Evolutionary conservation across 2,329 filamentous ascomycete genomes (phyloP).

Genomic region (Pseudogymnoascus sp.): DNA sequence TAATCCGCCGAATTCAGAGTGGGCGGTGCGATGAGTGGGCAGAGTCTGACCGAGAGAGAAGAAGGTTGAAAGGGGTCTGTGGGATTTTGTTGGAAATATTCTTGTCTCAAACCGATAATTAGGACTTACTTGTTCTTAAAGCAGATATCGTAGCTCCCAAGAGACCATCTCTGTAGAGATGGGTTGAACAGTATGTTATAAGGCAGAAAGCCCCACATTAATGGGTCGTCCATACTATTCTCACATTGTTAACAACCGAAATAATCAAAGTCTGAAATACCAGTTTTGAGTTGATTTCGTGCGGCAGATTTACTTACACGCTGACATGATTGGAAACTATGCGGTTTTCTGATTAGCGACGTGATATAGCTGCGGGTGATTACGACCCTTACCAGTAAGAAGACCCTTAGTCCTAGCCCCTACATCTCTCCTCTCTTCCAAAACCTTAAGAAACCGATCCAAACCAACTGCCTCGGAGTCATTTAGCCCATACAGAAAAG

Average conservation of each 20-base stretch:
- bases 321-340: constrained; percentile 82
- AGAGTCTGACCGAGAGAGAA: constrained; percentile 86
- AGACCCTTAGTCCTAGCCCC: constrained; percentile 65
- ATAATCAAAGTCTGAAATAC: constrained; percentile 2
- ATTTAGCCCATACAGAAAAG: constrained; percentile 70
- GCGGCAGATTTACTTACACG: constrained; percentile 61
- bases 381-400: constrained; percentile 61
- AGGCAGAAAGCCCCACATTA: constrained; percentile 88
- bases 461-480: constrained; percentile 70
- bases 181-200: constrained; percentile 64
- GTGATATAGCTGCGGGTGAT: constrained; percentile 1
- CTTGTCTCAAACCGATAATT: neutral
- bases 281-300: neutral
- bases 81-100: neutral
- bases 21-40: constrained; percentile 72
- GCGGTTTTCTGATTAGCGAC: constrained; percentile 12
- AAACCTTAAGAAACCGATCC: constrained; percentile 63
- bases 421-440: constrained; percentile 66
- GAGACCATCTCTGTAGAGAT: constrained; percentile 74
- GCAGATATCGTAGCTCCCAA: constrained; percentile 93
- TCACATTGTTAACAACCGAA: constrained; percentile 17
- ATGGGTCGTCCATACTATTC: constrained; percentile 78
- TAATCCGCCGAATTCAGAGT: constrained; percentile 72
- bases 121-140: constrained; percentile 71
- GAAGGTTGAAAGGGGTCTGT: constrained; percentile 64